Base-by-base conservation (phyloP, 352 stramenopile species). In the Pythium oligandrum region DNA sequence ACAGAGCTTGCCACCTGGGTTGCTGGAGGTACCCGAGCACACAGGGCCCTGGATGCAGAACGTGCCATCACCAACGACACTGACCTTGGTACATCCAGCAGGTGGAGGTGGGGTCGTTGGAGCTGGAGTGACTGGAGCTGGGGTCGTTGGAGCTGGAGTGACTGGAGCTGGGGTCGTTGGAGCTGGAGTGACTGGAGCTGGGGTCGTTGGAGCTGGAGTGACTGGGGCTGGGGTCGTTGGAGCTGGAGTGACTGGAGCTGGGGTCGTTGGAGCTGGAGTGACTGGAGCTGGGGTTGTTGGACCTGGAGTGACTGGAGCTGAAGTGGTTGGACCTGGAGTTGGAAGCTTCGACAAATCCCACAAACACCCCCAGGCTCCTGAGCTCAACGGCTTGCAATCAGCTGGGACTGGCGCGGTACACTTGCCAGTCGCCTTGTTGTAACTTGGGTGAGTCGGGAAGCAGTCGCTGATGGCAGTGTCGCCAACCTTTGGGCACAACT, bases 31-130 rank as follows among this genome's bases (percentile, higher is more conserved):
- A 36, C 59, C 63, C 30, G 37, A 49, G 52, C 64, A 72, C 5
- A 72, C 46, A 6, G 55, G 51, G 30, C 64, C 64, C 10, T 45
- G 10, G 37, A 72, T 60, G 50, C 64, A 72, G 44, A 66, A 72
- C 1, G 64, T 64, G 4, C 55, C 64, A 53, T 72, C 64, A 34
- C 61, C 55, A 11, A 59, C 56, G 43, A 72, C 64, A 32, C 37
- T 66, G 9, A 72, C 64, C 6, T 68, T 38, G 1, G 32, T 62
- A 55, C 64, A 72, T 36, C 34, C 35, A 36, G 48, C 48, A 38
- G 35, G 4, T 31, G 38, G 34, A 9, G 36, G n/a, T 1, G n/a
- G n/a, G 3, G 37, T 35, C 2, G 35, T 35, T 8, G 36, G 17
- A 26, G 17, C 17, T 26, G 9, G 11, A 32, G 32, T 47, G 50